phyloP scores from a whole-genome alignment of 441 rosid species.

The Codiaeum variegatum region DNA sequence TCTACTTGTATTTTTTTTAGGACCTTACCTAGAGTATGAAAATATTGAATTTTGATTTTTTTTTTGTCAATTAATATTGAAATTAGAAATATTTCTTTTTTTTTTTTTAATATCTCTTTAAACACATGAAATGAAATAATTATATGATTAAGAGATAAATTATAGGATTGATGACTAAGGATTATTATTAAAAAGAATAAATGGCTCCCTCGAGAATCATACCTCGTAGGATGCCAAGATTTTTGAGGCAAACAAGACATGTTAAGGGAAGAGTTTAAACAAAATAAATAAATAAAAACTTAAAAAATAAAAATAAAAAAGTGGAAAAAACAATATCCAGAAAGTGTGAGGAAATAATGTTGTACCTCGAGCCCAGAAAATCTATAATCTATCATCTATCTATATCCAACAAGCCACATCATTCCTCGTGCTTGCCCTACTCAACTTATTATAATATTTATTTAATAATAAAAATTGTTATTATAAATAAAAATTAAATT shows the following conservation, averaged over 20 bases:
- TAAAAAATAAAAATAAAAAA: not conserved
- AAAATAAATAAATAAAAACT: not conserved
- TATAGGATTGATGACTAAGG: too few relatives aligned
- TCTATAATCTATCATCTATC: slow-evolving; percentile 21
- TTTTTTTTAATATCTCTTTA: too few relatives aligned
- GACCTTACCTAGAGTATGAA: too few relatives aligned
- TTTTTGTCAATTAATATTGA: too few relatives aligned
- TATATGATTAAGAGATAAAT: too few relatives aligned
- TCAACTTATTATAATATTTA: not conserved
- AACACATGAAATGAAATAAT: too few relatives aligned
- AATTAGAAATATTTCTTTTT: too few relatives aligned
- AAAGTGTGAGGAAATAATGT: slow-evolving; percentile 21
- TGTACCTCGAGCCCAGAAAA: slow-evolving; percentile 38
- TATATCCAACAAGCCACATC: slow-evolving; percentile 36
- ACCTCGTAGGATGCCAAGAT: slow-evolving; percentile 21
- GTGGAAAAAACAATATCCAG: not conserved
- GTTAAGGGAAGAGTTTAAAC: slow-evolving; percentile 3
- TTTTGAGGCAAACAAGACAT: slow-evolving; percentile 13
- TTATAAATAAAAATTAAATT: too few relatives aligned
- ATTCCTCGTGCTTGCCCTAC: slow-evolving; percentile 49
- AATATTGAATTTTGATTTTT: too few relatives aligned
- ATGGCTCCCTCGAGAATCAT: slow-evolving; percentile 30
- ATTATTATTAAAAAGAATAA: not conserved
- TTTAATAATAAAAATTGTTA: not conserved
- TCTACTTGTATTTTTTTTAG: too few relatives aligned